Base-by-base conservation (phyloP, 305 asterid species). In the Striga hermonthica region DNA sequence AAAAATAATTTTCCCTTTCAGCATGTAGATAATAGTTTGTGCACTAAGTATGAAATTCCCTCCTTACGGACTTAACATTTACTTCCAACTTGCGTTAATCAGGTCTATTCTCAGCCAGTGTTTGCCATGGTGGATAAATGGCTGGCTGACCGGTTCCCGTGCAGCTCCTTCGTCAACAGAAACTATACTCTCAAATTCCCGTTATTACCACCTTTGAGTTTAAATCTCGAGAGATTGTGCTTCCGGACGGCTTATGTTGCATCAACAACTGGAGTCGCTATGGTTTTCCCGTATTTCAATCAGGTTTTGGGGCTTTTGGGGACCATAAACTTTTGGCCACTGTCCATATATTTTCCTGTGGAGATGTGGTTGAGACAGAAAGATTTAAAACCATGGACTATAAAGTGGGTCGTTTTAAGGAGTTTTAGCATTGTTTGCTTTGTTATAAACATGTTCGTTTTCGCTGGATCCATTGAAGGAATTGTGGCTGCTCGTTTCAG, bases 221-320 rank as follows among this genome's bases (percentile, higher is more conserved):
- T 85, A 62, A 89, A 85, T 68, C 40, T 85, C 16, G 80, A 75
- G 74, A 81, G 95, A 72, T 71, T 85, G 61, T 66, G 83, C 53
- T 83, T 87, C 58, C 74, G 95, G 41, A 83, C 86, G 5, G 70
- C 62, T 6, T 89, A 87, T 28, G 94, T 82, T 16, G 78, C 76
- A 4, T 80, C 91, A 4, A 81, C 90, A 5, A 83, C 89, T 1
- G 88, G 73, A 45, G 76, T 87, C 2, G 87, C 88, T 5, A 67
- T 90, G 67, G 4, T 76, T 0, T 87, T 90, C 57, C 97, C 95
- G 9, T 90, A 85, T 71, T 90, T 87, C 83, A 90, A 90, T 57
- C 81, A 82, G 73, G 88, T 87, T 1, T 34, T 87, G 73, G 95
- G 94, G 39, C 62, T 89, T 16, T 71, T 85, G n/a, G 94, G 97